These are phyloP conservation scores for Cicer judaicum DNA, from an alignment of 306 rosid genomes.

Conservation along the genomic window DNA sequence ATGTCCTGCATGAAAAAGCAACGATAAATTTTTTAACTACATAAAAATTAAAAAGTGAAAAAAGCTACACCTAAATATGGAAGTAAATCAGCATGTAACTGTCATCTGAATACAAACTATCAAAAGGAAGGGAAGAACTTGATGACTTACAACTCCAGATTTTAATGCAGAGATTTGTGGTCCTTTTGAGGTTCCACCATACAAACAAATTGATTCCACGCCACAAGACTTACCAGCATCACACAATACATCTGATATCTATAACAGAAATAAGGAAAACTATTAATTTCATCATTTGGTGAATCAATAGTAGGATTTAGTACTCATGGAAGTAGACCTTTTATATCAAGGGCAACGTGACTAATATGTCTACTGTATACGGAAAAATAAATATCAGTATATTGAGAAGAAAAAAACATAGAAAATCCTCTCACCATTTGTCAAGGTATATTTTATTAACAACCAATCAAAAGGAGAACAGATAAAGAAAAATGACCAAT, in stretches of 20 bases:
- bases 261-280: slow-evolving; percentile 44
- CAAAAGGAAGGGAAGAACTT: slow-evolving; percentile 40
- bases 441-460: neutral
- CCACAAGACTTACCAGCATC: slow-evolving; percentile 88
- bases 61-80: neutral
- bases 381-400: neutral
- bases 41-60: neutral
- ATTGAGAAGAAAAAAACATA: neutral
- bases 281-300: slow-evolving; percentile 23
- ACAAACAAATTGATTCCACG: slow-evolving; percentile 74
- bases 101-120: slow-evolving; percentile 29
- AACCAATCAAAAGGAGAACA: neutral
- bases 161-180: slow-evolving; percentile 80
- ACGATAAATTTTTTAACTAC: neutral
- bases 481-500: neutral
- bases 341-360: neutral
- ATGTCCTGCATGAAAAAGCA: slow-evolving; percentile 63
- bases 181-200: slow-evolving; percentile 93
- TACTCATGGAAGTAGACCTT: neutral
- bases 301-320: neutral
- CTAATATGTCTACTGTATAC: neutral
- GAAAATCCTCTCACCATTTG: neutral
- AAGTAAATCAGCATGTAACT: slow-evolving; percentile 26
- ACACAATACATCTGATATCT: slow-evolving; percentile 88
- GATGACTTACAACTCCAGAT: slow-evolving; percentile 86